Base-by-base conservation (phyloP, 1,284 basidiomycete species). In the Heterobasidion annosum region DNA sequence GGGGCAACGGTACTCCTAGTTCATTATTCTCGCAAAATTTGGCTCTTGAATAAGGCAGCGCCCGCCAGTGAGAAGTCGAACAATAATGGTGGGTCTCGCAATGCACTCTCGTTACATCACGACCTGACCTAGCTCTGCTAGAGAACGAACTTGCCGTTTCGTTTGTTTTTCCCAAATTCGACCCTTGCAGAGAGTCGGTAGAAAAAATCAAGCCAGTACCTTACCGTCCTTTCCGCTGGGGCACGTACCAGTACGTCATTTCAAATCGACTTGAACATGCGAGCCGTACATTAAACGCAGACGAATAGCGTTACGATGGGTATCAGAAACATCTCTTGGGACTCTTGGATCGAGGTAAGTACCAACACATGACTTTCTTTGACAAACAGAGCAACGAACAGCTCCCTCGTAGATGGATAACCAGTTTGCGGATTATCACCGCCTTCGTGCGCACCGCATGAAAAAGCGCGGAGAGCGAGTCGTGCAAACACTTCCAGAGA, bases 391-490 rank as follows among this genome's bases (percentile, higher is more conserved):
- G 12, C 16, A 16, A 33, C 15, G 15, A 16, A n/a, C n/a, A 13
- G 4, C 19, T 16, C 12, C 6, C 10, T 35, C 46, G 51, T 50
- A 82, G 74, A 70, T 85, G 25, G 85, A 87, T 65, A 69, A 75
- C 48, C 70, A 78, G 51, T 85, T 80, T 61, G 65, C 68, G 18
- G 60, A 63, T 37, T 82, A 81, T 60, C 76, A 83, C 61, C 71
- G 67, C n/a, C 79, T 88, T 51, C 77, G 79, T 43, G 65, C 71
- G 7, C 73, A 77, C 54, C 76, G 85, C 48, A 70, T 86, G 47
- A 61, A 68, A 40, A 76, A 73, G 4, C 74, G 76, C 19, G 80
- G 79, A 12, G 61, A 72, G 10, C 70, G 71, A 1, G 74, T 75
- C 9, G 65, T 86, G 35, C 70, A 67, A 8, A 77, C 82, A 4